Evolutionary conservation across 2,329 filamentous ascomycete genomes (phyloP).

Genomic region (Aaosphaeria pasadenensis): DNA sequence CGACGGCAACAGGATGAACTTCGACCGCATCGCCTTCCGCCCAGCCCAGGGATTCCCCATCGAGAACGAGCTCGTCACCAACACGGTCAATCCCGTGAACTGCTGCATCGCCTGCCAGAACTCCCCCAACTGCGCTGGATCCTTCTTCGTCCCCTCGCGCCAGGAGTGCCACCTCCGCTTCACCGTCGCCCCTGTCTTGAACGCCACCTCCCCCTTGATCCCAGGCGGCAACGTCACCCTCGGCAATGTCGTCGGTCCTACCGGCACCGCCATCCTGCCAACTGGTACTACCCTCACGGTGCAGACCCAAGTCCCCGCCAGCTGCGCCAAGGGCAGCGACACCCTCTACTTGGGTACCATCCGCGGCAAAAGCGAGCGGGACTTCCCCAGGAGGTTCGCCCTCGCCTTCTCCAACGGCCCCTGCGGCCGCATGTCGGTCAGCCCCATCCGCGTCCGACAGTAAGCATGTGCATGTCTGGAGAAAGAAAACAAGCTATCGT

Average conservation of each 20-base stretch:
- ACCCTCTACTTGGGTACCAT: constrained; percentile 16
- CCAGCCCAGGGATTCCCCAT: constrained; percentile 17
- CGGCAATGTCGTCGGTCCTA: not conserved
- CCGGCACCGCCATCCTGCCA: not conserved
- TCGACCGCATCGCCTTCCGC: constrained; percentile 20
- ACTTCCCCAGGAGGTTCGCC: constrained; percentile 13
- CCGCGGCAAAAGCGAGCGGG: constrained; percentile 7
- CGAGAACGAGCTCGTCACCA: constrained; percentile 16
- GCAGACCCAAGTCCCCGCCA: not conserved
- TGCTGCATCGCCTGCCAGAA: constrained; percentile 27
- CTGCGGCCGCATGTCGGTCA: constrained; percentile 17
- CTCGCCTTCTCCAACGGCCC: constrained; percentile 19
- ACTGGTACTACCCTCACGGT: not conserved
- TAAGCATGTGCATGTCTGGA: not conserved
- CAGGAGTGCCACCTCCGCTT: constrained; percentile 22
- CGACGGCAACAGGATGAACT: constrained; percentile 11
- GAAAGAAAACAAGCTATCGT: not conserved
- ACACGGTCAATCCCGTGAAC: constrained; percentile 7
- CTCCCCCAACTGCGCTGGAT: constrained; percentile 20
- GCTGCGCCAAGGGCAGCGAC: constrained; percentile 10
- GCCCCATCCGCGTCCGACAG: constrained; percentile 4
- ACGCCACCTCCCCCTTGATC: constrained; percentile 1
- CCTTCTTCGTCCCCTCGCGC: constrained; percentile 16
- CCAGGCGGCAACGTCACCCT: not conserved
- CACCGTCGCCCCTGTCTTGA: constrained; percentile 4